phyloP scores from a whole-genome alignment of 2,329 filamentous ascomycete species.

The Tothia fuscella region DNA sequence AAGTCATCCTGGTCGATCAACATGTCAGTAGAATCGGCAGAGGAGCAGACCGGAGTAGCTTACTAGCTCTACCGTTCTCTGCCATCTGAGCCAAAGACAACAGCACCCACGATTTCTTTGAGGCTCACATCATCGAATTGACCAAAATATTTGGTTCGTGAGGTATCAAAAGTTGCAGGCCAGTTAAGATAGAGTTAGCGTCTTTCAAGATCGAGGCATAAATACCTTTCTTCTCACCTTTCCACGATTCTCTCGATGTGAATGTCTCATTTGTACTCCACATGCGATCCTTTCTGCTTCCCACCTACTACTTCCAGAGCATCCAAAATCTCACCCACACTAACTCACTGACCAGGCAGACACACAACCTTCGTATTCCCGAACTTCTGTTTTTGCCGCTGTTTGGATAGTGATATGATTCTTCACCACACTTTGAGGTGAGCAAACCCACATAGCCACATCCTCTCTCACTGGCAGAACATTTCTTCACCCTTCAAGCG shows the following conservation, averaged over 20 bases:
- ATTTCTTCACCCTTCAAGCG: slow-evolving; percentile 42
- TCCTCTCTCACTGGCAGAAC: slow-evolving; percentile 39
- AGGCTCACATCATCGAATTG: too few relatives aligned
- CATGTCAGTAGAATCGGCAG: too few relatives aligned
- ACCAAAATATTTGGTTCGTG: too few relatives aligned
- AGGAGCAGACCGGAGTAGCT: too few relatives aligned
- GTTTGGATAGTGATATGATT: slow-evolving; percentile 43
- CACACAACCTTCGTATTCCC: slow-evolving; percentile 32
- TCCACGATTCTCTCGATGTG: slow-evolving; percentile 41
- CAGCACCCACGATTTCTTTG: too few relatives aligned
- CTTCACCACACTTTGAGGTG: slow-evolving; percentile 40
- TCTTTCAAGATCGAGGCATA: too few relatives aligned
- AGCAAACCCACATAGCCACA: slow-evolving; percentile 46
- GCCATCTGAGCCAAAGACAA: too few relatives aligned
- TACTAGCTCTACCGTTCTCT: too few relatives aligned
- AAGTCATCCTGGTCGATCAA: too few relatives aligned
- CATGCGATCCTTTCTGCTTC: slow-evolving; percentile 36
- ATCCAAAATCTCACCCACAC: slow-evolving; percentile 44
- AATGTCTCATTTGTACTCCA: slow-evolving; percentile 40
- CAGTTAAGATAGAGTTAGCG: too few relatives aligned
- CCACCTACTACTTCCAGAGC: slow-evolving; percentile 44
- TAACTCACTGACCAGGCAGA: slow-evolving; percentile 43
- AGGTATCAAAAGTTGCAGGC: too few relatives aligned
- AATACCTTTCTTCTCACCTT: slow-evolving; percentile 47
- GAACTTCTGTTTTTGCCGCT: slow-evolving; percentile 38